These are phyloP conservation scores for Saccharomycopsis amapae DNA, from an alignment of 805 yeast genomes.

Conservation along the genomic window DNA sequence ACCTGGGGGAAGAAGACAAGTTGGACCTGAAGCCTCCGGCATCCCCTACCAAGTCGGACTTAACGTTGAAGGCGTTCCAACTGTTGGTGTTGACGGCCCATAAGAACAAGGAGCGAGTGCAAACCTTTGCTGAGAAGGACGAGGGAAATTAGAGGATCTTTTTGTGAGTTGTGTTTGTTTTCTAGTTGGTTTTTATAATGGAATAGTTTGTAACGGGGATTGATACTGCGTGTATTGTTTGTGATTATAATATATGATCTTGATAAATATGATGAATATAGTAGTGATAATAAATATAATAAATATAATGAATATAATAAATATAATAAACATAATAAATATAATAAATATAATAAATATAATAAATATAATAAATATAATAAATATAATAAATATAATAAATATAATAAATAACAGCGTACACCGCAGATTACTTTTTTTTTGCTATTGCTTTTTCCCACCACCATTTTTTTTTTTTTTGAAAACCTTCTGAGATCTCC, in stretches of 20 bases:
- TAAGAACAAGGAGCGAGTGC: slow-evolving; percentile 43
- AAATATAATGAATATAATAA: too few species aligned
- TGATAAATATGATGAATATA: not conserved
- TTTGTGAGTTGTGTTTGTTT: too few species aligned
- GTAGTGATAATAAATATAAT: not conserved
- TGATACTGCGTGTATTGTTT: not conserved
- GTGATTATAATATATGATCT: not conserved
- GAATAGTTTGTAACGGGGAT: not conserved
- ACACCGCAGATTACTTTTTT: too few species aligned
- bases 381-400: too few species aligned
- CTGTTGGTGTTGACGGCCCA: slow-evolving; percentile 66
- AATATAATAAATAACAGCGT: too few species aligned
- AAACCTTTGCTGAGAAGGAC: slow-evolving; percentile 21
- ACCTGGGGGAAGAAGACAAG: slow-evolving; percentile 7
- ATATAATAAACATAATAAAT: too few species aligned
- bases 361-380: too few species aligned
- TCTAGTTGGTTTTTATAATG: not conserved
- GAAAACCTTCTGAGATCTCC: too few species aligned
- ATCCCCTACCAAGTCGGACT: slow-evolving; percentile 30
- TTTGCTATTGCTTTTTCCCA: too few species aligned
- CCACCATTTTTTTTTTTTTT: too few species aligned
- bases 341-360: too few species aligned
- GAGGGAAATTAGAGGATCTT: too few species aligned
- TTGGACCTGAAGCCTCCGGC: not conserved
- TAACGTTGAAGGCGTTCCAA: slow-evolving; percentile 52